Base-by-base conservation (phyloP, 495 filamentous ascomycete species). In the Xylaria grammica region DNA sequence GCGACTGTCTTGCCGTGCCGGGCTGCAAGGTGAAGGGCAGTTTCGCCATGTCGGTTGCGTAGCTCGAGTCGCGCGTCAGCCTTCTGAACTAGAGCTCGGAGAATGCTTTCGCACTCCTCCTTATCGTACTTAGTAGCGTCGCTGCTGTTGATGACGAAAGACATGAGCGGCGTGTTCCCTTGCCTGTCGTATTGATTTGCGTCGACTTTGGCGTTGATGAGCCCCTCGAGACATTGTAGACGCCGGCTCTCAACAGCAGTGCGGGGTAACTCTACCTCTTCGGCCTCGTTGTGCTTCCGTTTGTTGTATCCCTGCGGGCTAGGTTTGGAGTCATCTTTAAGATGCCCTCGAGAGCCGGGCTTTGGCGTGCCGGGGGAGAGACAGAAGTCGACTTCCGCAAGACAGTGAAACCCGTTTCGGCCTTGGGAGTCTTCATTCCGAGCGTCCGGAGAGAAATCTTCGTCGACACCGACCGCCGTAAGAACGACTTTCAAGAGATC, bases 401-500 rank as follows among this genome's bases (percentile, higher is more conserved):
- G 75, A 58, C 79, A 80, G 57, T 84, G 81, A 17, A 84, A 69
- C 24, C 78, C 82, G 67, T 84, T 83, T 5, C 80, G 77, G 19
- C 82, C 80, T 5, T 70, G 73, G 0, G 69, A 10, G 64, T 83
- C 81, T 62, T 82, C 78, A 9, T 72, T 38, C 1, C 30, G 60
- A 0, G 78, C 70, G 36, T 73, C 65, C 9, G 57, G 70, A 20
- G 68, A 66, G 8, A 74, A 68, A 29, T 74, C 20, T 15, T 24
- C 24, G 10, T 72, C 69, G 17, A 72, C 65, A 19, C 60, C 67
- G 1, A 70, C 26, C 5, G 67, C 72, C 24, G 65, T 62, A 19
- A 54, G 7, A n/a, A 74, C 77, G 29, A 76, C 73, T 30, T 67
- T 70, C 17, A 84, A 46, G 34, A 83, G 75, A 15, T 70, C 67